phyloP scores from a whole-genome alignment of 495 filamentous ascomycete genomes.

The Lophium mytilinum region DNA sequence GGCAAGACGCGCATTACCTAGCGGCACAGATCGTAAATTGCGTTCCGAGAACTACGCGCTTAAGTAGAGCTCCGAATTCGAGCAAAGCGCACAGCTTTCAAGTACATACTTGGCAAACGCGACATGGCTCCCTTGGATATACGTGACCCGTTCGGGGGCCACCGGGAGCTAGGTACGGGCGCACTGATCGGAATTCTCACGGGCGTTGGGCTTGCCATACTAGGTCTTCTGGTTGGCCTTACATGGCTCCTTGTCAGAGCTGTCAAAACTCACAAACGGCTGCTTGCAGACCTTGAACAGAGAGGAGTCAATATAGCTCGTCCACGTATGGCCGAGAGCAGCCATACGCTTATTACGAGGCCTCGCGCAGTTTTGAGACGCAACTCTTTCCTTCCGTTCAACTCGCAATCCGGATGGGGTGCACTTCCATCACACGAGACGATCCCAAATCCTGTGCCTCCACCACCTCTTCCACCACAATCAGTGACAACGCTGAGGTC shows the following conservation, averaged over 20 bases:
- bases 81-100: not conserved
- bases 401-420: constrained; percentile 19
- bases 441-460: constrained; percentile 3
- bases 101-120: not conserved
- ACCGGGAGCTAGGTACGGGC: constrained; percentile 1
- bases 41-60: not conserved
- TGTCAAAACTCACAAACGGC: constrained; percentile 9
- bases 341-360: constrained; percentile 1
- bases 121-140: not conserved
- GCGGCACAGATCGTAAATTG: not conserved
- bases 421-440: constrained; percentile 12
- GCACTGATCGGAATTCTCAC: constrained; percentile 5
- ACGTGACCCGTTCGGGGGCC: not conserved
- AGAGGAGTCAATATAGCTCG: constrained; percentile 13
- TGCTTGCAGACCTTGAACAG: constrained; percentile 17
- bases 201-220: constrained; percentile 3
- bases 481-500: not conserved
- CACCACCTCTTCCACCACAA: constrained; percentile 5
- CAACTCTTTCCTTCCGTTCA: constrained; percentile 20
- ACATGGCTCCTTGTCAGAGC: constrained; percentile 9
- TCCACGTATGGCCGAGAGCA: not conserved
- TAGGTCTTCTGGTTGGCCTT: constrained; percentile 10
- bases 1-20: not conserved
- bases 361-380: constrained; percentile 19
- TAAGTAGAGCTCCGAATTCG: not conserved